Evolutionary conservation across 305 asterid species (phyloP).

Genomic region (Ajuga reptans): DNA sequence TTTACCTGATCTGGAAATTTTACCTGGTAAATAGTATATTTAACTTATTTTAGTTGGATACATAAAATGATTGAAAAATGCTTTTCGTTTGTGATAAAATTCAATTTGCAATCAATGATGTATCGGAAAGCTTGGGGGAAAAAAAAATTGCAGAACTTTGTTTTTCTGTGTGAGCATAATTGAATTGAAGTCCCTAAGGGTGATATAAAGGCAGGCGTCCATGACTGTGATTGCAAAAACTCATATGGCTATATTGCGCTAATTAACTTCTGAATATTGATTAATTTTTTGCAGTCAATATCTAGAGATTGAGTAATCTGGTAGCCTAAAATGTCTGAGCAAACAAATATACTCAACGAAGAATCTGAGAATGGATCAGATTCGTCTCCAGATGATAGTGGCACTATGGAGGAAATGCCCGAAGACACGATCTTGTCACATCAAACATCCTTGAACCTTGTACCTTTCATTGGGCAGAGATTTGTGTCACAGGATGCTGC

Average conservation of each 20-base stretch:
- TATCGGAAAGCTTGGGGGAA: not conserved
- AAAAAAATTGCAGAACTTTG: not conserved
- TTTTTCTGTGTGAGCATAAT: not conserved
- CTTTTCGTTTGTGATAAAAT: not conserved
- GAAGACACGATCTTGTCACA: constrained; percentile 45
- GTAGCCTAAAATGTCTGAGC: constrained; percentile 32
- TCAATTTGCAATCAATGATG: not conserved
- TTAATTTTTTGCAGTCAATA: constrained; percentile 14
- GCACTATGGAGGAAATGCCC: constrained; percentile 51
- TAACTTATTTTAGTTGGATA: not conserved
- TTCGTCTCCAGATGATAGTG: constrained; percentile 52
- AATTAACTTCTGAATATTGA: not conserved
- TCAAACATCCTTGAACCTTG: constrained; percentile 45
- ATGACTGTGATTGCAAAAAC: not conserved
- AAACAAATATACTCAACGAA: constrained; percentile 26
- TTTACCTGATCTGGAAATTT: constrained; percentile 19
- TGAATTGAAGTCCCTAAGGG: not conserved
- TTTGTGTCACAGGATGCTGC: constrained; percentile 65
- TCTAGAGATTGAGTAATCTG: constrained; percentile 17
- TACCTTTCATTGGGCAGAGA: constrained; percentile 60
- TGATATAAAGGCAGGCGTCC: not conserved
- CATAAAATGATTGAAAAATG: not conserved
- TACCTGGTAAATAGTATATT: constrained; percentile 23
- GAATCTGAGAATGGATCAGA: constrained; percentile 43
- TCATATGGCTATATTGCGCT: not conserved